Percentiles rank a stretch among this genome's conserved stretches.
phyloP scores from a whole-genome alignment of 495 filamentous ascomycete genomes.

The Lasiosphaeria hispida region DNA sequence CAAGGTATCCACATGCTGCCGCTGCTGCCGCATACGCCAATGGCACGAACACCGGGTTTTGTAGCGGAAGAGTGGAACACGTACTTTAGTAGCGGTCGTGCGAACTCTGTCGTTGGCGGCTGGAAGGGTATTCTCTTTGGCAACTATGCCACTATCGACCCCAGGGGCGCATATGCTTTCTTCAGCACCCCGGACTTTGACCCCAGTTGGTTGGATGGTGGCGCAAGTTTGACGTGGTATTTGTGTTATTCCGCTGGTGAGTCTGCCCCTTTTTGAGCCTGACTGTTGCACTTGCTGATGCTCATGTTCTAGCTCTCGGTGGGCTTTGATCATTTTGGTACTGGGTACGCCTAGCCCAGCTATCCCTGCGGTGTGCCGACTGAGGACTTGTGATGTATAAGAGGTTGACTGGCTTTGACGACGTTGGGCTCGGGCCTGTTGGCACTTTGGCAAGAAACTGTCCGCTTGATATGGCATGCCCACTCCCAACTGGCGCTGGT shows the following conservation, averaged over 20 bases:
- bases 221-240: constrained; percentile 87
- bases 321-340: constrained; percentile 1
- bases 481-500: no score
- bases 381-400: no score
- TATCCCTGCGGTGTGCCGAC: no score
- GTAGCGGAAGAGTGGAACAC: constrained; percentile 82
- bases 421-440: no score
- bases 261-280: constrained; percentile 17
- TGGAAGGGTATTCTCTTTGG: constrained; percentile 86
- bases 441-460: no score
- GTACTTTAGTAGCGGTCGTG: constrained; percentile 65
- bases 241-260: constrained; percentile 69
- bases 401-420: no score
- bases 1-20: constrained; percentile 98
- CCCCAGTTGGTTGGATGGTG: constrained; percentile 75
- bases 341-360: no score
- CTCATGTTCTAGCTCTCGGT: neutral
- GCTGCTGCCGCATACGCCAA: constrained; percentile 66
- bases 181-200: constrained; percentile 68
- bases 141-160: constrained; percentile 78
- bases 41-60: constrained; percentile 66
- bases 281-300: neutral
- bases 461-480: no score
- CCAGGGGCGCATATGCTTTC: constrained; percentile 66
- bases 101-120: constrained; percentile 61